phyloP scores from a whole-genome alignment of 1,284 basidiomycete genomes.

The Coriolopsis trogii region DNA sequence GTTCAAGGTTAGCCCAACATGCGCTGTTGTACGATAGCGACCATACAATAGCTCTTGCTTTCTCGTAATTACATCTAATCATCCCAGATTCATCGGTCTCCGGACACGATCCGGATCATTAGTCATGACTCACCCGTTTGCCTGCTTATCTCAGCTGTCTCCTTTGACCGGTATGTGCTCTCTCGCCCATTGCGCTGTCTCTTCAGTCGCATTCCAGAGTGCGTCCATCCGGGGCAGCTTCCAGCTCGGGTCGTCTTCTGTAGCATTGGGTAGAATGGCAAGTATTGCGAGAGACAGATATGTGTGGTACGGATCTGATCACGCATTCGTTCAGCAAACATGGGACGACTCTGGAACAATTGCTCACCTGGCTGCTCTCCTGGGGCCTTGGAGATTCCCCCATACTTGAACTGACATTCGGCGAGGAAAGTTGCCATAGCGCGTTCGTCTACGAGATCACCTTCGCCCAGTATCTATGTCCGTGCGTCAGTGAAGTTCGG shows the following conservation, averaged over 20 bases:
- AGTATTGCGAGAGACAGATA: slow-evolving; percentile 86
- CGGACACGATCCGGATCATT: too few relatives aligned
- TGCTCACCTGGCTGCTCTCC: slow-evolving; percentile 73
- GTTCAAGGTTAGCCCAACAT: too few relatives aligned
- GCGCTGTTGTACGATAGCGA: too few relatives aligned
- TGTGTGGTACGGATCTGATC: slow-evolving; percentile 85
- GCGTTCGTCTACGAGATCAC: slow-evolving; percentile 54
- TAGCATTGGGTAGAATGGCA: slow-evolving; percentile 59
- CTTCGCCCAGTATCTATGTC: slow-evolving; percentile 64
- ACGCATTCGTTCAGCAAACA: background rate
- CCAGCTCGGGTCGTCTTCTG: slow-evolving; percentile 49
- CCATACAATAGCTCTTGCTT: too few relatives aligned
- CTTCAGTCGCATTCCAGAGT: slow-evolving; percentile 67
- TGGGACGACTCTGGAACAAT: too few relatives aligned
- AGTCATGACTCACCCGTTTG: too few relatives aligned
- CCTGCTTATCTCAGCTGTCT: too few relatives aligned
- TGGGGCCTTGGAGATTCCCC: slow-evolving; percentile 84
- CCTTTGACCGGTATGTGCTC: slow-evolving; percentile 44
- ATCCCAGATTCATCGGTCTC: too few relatives aligned
- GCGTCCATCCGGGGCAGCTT: slow-evolving; percentile 62
- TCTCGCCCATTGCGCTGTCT: slow-evolving; percentile 68
- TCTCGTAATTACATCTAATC: too few relatives aligned
- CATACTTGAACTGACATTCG: slow-evolving; percentile 80
- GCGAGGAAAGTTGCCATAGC: slow-evolving; percentile 68
- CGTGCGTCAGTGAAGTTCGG: background rate